These are phyloP conservation scores for Candida odintsovae DNA, from an alignment of 805 yeast genomes.

Conservation along the genomic window DNA sequence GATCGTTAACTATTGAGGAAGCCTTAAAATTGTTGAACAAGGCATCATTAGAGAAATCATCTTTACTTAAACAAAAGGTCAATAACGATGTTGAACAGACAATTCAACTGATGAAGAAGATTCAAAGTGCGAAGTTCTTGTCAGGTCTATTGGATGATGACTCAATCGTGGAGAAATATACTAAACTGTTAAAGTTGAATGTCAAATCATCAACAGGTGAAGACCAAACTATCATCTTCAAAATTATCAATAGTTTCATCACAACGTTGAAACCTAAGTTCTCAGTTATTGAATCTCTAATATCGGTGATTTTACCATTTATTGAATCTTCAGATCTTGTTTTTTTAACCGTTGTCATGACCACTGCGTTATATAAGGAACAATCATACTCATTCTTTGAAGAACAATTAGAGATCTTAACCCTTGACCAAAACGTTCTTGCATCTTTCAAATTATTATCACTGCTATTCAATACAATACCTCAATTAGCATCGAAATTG, in stretches of 20 bases:
- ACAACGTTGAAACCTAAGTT: conserved; percentile 20
- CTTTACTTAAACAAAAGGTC: conserved; percentile 1
- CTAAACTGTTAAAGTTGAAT: conserved; percentile 2
- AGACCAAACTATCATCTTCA: not conserved
- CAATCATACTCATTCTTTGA: conserved; percentile 9
- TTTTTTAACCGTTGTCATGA: conserved; percentile 10
- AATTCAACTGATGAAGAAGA: conserved; percentile 1
- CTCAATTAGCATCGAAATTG: conserved; percentile 8
- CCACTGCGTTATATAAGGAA: conserved; percentile 7
- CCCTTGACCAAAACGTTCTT: conserved; percentile 21
- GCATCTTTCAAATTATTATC: conserved; percentile 19
- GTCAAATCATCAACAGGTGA: conserved; percentile 2
- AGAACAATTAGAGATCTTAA: conserved; percentile 14
- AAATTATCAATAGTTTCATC: conserved; percentile 23
- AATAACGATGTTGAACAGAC: conserved; percentile 5
- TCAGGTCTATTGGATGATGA: conserved; percentile 1
- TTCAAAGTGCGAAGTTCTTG: conserved; percentile 1
- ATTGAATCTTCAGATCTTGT: conserved; percentile 9
- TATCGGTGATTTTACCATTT: conserved; percentile 9
- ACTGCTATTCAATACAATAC: conserved; percentile 12
- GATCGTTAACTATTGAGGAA: not conserved
- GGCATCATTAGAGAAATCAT: not conserved
- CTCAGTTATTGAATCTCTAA: conserved; percentile 7
- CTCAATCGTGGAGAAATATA: conserved; percentile 7
- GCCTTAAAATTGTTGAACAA: not conserved